phyloP scores from a whole-genome alignment of 2,329 filamentous ascomycete genomes.

The Tolypocladium nubicola region DNA sequence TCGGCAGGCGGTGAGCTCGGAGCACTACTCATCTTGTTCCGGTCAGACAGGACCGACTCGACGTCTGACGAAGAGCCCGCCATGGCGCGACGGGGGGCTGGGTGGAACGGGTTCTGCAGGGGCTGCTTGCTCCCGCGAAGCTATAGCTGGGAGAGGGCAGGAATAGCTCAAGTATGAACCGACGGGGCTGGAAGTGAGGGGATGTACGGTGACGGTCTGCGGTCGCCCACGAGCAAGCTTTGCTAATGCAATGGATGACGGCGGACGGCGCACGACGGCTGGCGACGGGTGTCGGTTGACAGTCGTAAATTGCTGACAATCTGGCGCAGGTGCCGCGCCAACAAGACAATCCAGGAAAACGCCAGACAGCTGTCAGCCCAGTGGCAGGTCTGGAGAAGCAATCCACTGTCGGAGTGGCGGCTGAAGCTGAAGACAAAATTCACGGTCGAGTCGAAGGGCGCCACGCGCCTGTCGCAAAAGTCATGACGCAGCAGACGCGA shows the following conservation, averaged over 20 bases:
- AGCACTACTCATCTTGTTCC: conserved; percentile 20
- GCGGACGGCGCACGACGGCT: not conserved
- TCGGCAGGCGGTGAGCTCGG: conserved; percentile 26
- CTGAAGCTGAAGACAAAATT: not conserved
- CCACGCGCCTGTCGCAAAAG: conserved; percentile 6
- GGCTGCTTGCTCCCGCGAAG: not conserved
- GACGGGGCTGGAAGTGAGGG: not conserved
- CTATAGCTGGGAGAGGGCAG: not conserved
- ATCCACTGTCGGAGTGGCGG: not conserved
- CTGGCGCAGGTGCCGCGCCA: not conserved
- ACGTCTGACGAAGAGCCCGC: conserved; percentile 17
- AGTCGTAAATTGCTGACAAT: not conserved
- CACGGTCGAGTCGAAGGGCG: not conserved
- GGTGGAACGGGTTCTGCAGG: not conserved
- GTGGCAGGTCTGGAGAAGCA: not conserved
- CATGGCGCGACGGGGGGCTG: conserved; percentile 10
- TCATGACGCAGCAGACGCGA: conserved; percentile 22
- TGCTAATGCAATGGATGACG: not conserved
- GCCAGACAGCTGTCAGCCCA: not conserved
- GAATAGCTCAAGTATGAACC: too few relatives aligned
- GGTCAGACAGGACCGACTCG: conserved; percentile 19
- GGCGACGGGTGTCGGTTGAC: not conserved
- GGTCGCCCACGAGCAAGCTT: not conserved
- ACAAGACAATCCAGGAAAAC: not conserved
- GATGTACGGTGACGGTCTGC: not conserved